phyloP scores from a whole-genome alignment of 2,329 filamentous ascomycete genomes.

The Chrysosporium keratinophilum region DNA sequence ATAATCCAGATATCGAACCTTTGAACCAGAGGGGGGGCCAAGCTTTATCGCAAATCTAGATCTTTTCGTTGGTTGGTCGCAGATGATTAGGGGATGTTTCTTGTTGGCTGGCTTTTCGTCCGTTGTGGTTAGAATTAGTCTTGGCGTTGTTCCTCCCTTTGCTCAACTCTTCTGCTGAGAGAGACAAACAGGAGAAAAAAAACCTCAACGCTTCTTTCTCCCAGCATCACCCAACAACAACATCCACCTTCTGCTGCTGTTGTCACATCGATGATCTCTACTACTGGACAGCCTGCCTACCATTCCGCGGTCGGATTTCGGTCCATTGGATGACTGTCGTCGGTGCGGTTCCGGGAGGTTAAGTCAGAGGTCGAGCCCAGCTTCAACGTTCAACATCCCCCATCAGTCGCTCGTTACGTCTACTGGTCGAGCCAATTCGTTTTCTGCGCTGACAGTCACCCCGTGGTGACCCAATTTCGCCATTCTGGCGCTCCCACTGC shows the following conservation, averaged over 20 bases:
- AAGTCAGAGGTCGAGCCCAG: not conserved
- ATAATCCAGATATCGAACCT: no score
- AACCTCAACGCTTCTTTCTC: constrained; percentile 1
- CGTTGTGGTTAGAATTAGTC: constrained; percentile 13
- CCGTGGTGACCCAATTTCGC: not conserved
- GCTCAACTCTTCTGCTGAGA: not conserved
- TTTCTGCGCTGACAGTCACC: not conserved
- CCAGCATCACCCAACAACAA: not conserved
- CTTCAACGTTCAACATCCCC: not conserved
- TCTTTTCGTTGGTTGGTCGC: not conserved
- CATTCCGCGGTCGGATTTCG: constrained; percentile 4
- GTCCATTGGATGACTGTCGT: constrained; percentile 10
- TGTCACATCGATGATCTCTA: constrained; percentile 4
- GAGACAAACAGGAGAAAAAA: constrained; percentile 4
- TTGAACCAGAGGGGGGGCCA: no score
- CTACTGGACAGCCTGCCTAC: not conserved
- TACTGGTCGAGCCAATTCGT: not conserved
- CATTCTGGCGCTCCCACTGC: not conserved
- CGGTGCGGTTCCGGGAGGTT: not conserved
- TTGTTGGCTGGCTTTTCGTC: constrained; percentile 6
- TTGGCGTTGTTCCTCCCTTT: constrained; percentile 6
- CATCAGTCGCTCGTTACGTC: constrained; percentile 10
- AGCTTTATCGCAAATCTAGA: no score
- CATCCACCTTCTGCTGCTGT: not conserved
- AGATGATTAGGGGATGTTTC: not conserved